Evolutionary conservation across 2,329 filamentous ascomycete genomes (phyloP).

Genomic region (Calonectria naviculata): DNA sequence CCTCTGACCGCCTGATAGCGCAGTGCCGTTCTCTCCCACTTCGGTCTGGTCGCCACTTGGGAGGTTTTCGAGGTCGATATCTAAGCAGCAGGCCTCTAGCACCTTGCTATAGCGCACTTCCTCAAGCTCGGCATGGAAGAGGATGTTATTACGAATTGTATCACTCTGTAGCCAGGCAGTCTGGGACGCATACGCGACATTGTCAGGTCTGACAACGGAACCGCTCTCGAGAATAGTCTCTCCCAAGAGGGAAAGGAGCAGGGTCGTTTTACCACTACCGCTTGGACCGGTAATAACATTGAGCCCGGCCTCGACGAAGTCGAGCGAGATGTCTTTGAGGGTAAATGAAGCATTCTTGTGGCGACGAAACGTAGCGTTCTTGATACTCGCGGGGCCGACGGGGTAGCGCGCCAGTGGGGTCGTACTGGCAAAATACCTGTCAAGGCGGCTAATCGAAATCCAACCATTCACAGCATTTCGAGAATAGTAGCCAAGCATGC

Average conservation of each 20-base stretch:
- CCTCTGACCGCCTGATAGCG: conserved; percentile 68
- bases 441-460: conserved; percentile 61
- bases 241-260: conserved; percentile 64
- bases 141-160: conserved; percentile 64
- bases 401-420: conserved; percentile 61
- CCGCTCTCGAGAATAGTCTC: conserved; percentile 63
- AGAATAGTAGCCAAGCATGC: conserved; percentile 57
- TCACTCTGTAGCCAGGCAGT: conserved; percentile 68
- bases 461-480: conserved; percentile 46
- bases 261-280: conserved; percentile 67
- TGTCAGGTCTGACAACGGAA: conserved; percentile 58
- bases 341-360: conserved; percentile 61
- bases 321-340: conserved; percentile 59
- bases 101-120: conserved; percentile 63
- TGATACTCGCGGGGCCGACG: conserved; percentile 59
- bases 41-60: conserved; percentile 61
- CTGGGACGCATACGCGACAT: conserved; percentile 67
- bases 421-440: conserved; percentile 64
- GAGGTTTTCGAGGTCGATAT: conserved; percentile 62
- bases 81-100: conserved; percentile 65
- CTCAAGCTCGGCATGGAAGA: conserved; percentile 64
- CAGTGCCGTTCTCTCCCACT: conserved; percentile 65
- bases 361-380: conserved; percentile 58
- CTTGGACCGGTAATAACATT: conserved; percentile 66
- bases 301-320: conserved; percentile 63